These are phyloP conservation scores for Cladophialophora immunda DNA, from an alignment of 2,329 filamentous ascomycete species.

Conservation along the genomic window DNA sequence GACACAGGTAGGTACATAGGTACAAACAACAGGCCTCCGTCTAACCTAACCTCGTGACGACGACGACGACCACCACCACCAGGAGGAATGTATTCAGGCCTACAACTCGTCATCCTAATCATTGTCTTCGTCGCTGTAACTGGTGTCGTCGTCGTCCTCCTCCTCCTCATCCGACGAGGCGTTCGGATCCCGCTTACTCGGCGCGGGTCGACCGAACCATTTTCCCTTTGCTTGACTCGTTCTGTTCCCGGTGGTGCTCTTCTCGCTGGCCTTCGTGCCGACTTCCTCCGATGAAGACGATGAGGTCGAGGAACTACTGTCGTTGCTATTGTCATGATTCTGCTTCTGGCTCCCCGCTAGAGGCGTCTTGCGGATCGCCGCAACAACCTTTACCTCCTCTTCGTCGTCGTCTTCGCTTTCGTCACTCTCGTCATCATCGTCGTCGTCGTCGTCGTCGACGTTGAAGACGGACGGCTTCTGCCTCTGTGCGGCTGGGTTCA, in stretches of 20 bases:
- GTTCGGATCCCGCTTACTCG: conserved; percentile 29
- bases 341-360: too few relatives aligned
- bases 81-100: neutral
- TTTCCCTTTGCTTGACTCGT: neutral
- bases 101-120: conserved; percentile 11
- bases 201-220: conserved; percentile 14
- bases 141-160: conserved; percentile 15
- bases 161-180: conserved; percentile 24
- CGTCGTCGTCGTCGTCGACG: conserved; percentile 24
- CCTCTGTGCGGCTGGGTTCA: neutral
- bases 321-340: neutral
- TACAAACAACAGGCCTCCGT: too few relatives aligned
- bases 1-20: too few relatives aligned
- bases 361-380: neutral
- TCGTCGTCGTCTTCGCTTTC: conserved; percentile 10
- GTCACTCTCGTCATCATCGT: conserved; percentile 19
- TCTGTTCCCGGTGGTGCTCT: neutral
- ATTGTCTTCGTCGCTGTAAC: conserved; percentile 11
- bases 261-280: conserved; percentile 1
- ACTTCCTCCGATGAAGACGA: conserved; percentile 6
- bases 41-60: too few relatives aligned
- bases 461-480: conserved; percentile 19
- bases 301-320: neutral
- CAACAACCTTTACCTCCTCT: conserved; percentile 5
- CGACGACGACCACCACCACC: too few relatives aligned